Conservation (phyloP, 179 eudicot genomes). For the Silene noctiflora region DNA sequence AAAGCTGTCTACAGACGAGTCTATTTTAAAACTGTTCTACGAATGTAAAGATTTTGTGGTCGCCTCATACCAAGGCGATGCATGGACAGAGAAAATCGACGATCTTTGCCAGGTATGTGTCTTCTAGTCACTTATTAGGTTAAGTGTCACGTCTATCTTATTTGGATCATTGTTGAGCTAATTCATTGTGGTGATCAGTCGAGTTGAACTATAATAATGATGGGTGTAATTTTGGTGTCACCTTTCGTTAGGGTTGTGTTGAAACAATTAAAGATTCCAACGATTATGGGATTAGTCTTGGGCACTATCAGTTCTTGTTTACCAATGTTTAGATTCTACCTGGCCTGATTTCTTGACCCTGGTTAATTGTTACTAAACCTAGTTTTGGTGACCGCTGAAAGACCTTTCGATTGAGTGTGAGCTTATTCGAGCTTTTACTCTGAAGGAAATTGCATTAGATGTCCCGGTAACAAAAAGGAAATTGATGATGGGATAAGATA, state of each 20-base stretch:
- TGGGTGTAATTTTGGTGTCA: neutral
- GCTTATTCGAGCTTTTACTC: neutral
- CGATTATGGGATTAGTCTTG: neutral
- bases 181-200: neutral
- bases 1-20: conserved; percentile 47
- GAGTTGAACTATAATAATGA: neutral
- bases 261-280: neutral
- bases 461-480: neutral
- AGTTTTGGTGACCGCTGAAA: too few species aligned
- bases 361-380: too few species aligned
- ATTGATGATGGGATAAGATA: neutral
- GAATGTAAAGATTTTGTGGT: conserved; percentile 84
- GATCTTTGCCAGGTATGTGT: conserved; percentile 83
- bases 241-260: neutral
- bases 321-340: too few species aligned
- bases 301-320: too few species aligned
- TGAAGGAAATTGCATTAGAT: neutral
- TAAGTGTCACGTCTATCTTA: neutral
- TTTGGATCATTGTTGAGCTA: neutral
- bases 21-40: conserved; percentile 52
- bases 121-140: neutral
- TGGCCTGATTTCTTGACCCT: too few species aligned
- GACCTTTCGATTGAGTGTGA: too few species aligned
- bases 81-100: conserved; percentile 73
- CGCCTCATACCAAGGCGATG: conserved; percentile 56